Base-by-base conservation (phyloP, 1,139 yeast genomes). In the Geotrichum phurueaensis region DNA sequence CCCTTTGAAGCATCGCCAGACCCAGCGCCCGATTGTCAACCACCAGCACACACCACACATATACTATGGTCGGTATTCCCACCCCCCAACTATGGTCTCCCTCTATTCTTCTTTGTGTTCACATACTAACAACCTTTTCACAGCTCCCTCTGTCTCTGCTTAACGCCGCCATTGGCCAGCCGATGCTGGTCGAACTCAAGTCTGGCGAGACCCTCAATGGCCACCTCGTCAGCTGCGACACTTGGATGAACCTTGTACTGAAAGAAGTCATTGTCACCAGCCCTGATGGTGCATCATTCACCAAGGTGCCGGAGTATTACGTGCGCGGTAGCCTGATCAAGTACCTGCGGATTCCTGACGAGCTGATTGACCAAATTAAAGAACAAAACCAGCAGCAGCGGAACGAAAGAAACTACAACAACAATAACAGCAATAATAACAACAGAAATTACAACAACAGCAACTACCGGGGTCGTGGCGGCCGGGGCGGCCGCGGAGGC, bases 191-290 rank as follows among this genome's bases (percentile, higher is more conserved):
- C 61, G 99, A 94, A 75, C 83, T 95, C 72, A 95, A 95, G 74
- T 86, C 87, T 61, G 97, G 98, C 43, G 97, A 90, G 70, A 86
- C 95, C 15, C 79, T 91, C 62, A 89, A 87, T 70, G 99, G 99
- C 50, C 84, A 83, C 64, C 79, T 95, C 65, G 83, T 85, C 62
- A 88, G 89, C 70, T 91, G 96, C 69, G 99, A 95, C 73, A 86
- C 90, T 50, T 90, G 96, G 92, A 95, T 95, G 99, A 94, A 94
- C 73, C 79, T 95, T 68, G 89, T 96, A 0, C 79, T 95, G 61
- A 80, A 80, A 53, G 86, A 91, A 66, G 98, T 88, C 25, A 83
- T 86, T 58, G 92, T 87, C 71, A 84, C 89, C 18, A 84, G 85
- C 63, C 79, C 86, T 6, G 81, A 82, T 66, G 95, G 90, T 18